Evolutionary conservation across 2,329 filamentous ascomycete genomes (phyloP).

Genomic region (Colletotrichum phormii): DNA sequence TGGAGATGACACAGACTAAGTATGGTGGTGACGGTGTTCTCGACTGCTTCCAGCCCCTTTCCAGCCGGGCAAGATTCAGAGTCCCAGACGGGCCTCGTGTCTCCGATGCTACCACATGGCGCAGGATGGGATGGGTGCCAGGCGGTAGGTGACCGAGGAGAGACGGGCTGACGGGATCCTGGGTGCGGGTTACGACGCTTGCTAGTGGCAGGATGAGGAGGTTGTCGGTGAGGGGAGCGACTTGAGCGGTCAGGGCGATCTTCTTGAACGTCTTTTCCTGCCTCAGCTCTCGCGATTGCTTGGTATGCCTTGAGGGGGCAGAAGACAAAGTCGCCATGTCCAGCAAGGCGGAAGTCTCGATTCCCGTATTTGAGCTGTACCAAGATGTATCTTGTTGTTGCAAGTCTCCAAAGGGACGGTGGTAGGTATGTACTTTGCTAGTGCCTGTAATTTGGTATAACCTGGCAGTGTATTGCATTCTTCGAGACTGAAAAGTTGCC

Average conservation of each 20-base stretch:
- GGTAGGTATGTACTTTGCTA: background rate
- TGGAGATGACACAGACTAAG: background rate
- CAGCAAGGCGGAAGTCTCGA: background rate
- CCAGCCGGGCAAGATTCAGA: background rate
- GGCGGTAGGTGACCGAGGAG: background rate
- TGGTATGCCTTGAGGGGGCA: background rate
- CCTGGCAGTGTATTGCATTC: background rate
- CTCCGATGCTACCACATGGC: constrained; percentile 21
- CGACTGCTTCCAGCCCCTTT: background rate
- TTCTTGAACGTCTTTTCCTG: background rate
- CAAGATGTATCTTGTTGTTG: background rate
- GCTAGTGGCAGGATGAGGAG: constrained; percentile 6
- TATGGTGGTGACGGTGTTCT: background rate
- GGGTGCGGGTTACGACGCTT: constrained; percentile 23
- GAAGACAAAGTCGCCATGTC: background rate
- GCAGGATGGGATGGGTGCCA: background rate
- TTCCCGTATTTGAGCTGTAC: background rate
- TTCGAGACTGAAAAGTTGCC: background rate
- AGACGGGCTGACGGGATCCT: background rate
- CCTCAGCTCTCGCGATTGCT: background rate
- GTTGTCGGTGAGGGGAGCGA: constrained; percentile 8
- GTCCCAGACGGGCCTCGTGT: constrained; percentile 7
- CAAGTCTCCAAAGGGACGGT: background rate
- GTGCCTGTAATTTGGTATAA: background rate
- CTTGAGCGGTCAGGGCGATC: constrained; percentile 15